Conservation (phyloP, 768 basidiomycete genomes). For the Crepidotus variabilis region DNA sequence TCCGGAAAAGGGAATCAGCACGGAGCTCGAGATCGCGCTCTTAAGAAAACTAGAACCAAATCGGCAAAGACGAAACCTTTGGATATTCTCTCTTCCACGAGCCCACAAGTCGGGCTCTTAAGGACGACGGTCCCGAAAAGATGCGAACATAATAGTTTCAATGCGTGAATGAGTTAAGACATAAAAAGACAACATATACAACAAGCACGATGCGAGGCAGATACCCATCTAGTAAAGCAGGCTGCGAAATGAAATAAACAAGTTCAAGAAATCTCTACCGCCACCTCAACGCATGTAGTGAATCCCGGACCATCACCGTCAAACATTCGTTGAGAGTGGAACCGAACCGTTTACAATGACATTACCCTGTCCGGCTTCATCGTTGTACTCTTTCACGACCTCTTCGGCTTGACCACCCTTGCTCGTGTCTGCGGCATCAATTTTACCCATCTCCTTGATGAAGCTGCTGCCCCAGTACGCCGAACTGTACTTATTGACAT, state of each 20-base stretch:
- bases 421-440: slow-evolving; percentile 39
- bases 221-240: neutral
- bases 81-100: too few species aligned
- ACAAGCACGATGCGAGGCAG: too few species aligned
- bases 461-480: slow-evolving; percentile 92
- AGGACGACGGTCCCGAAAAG: too few species aligned
- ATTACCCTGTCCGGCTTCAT: slow-evolving; percentile 24
- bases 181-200: neutral
- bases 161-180: neutral
- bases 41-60: too few species aligned
- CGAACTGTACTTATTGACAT: slow-evolving; percentile 92
- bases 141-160: too few species aligned
- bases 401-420: slow-evolving; percentile 18
- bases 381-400: slow-evolving; percentile 27
- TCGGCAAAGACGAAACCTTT: too few species aligned
- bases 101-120: too few species aligned
- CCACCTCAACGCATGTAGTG: neutral
- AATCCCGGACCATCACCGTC: neutral
- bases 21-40: too few species aligned
- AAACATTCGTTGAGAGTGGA: slow-evolving; percentile 15
- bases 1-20: too few species aligned
- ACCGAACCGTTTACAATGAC: slow-evolving; percentile 35
- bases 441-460: slow-evolving; percentile 76
- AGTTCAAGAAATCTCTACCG: neutral
- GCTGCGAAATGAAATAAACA: neutral